phyloP scores from a whole-genome alignment of 108 stramenopile genomes.

The Pelagomonas calceolata region DNA sequence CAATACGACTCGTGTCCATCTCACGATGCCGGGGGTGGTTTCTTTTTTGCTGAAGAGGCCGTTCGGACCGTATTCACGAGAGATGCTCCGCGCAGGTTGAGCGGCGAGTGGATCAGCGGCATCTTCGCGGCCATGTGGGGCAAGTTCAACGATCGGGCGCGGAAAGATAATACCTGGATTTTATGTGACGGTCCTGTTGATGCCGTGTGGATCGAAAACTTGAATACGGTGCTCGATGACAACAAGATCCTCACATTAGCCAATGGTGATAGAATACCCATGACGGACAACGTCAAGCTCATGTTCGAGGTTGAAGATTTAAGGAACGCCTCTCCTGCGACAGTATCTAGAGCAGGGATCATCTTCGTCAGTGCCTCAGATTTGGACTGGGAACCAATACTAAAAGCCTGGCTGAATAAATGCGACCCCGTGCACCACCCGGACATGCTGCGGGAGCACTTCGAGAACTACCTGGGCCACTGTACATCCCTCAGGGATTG shows the following conservation, averaged over 20 bases:
- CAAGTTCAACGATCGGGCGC: slow-evolving; percentile 47
- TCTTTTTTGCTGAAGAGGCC: no score
- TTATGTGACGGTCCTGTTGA: slow-evolving; percentile 54
- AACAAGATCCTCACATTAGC: slow-evolving; percentile 54
- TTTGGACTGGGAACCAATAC: slow-evolving; percentile 49
- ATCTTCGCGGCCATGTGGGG: slow-evolving; percentile 54
- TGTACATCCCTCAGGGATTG: slow-evolving; percentile 1
- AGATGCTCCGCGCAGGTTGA: no score
- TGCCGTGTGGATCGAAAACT: slow-evolving; percentile 54
- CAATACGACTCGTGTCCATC: no score
- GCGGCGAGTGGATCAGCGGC: slow-evolving; percentile 55
- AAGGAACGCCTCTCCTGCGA: slow-evolving; percentile 49
- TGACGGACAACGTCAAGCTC: slow-evolving; percentile 60
- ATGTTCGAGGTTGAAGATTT: slow-evolving; percentile 53
- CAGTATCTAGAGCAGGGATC: slow-evolving; percentile 49
- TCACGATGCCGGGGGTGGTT: no score
- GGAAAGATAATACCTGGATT: slow-evolving; percentile 40
- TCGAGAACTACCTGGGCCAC: slow-evolving; percentile 8
- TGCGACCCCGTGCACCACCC: slow-evolving; percentile 4
- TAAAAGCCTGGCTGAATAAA: slow-evolving; percentile 35
- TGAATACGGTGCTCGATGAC: slow-evolving; percentile 58
- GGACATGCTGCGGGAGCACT: slow-evolving; percentile 14
- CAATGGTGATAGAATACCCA: slow-evolving; percentile 54
- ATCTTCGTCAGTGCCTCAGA: slow-evolving; percentile 49
- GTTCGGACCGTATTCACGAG: no score